A percentile compares a stretch with the other conserved stretches of the same genome.
These are phyloP conservation scores for Bryum argenteum DNA, from an alignment of 225 moss, liverwort and hornwort genomes.

Conservation along the genomic window DNA sequence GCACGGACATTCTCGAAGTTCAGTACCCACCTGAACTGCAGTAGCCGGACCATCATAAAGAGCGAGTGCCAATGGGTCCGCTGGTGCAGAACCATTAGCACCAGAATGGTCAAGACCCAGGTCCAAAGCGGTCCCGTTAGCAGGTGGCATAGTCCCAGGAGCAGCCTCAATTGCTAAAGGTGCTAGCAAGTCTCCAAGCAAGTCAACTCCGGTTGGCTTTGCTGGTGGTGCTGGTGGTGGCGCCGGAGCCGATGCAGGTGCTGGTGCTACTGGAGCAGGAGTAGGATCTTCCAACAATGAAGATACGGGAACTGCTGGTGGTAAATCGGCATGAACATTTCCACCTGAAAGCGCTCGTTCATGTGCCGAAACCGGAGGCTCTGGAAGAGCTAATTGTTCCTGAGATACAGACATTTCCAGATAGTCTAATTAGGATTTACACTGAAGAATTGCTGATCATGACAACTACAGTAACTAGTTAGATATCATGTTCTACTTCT, in stretches of 20 bases:
- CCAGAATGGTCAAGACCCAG: slow-evolving; percentile 55
- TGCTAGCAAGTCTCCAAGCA: slow-evolving; percentile 85
- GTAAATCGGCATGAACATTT: slow-evolving; percentile 44
- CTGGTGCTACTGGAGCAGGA: slow-evolving; percentile 17
- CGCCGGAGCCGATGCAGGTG: neutral
- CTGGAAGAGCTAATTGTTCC: slow-evolving; percentile 70
- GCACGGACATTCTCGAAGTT: neutral
- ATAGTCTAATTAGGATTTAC: slow-evolving; percentile 20
- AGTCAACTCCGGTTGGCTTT: slow-evolving; percentile 53
- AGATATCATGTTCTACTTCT: slow-evolving; percentile 7
- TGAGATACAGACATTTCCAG: slow-evolving; percentile 25
- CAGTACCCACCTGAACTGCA: slow-evolving; percentile 61
- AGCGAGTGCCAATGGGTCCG: slow-evolving; percentile 69
- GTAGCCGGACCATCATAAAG: slow-evolving; percentile 65
- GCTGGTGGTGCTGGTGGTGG: slow-evolving; percentile 21
- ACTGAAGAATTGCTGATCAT: slow-evolving; percentile 1
- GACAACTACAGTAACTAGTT: neutral
- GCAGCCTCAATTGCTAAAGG: slow-evolving; percentile 85
- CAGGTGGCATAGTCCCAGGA: slow-evolving; percentile 52
- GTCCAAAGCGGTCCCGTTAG: slow-evolving; percentile 39
- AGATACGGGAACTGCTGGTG: slow-evolving; percentile 27
- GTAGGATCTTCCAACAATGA: slow-evolving; percentile 40
- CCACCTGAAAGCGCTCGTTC: slow-evolving; percentile 69
- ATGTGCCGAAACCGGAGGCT: slow-evolving; percentile 49
- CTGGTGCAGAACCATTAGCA: slow-evolving; percentile 37